A percentile compares a stretch with the other conserved stretches of the same genome.
Conservation (phyloP, 2,329 filamentous ascomycete species). For the Microdochium bolleyi region DNA sequence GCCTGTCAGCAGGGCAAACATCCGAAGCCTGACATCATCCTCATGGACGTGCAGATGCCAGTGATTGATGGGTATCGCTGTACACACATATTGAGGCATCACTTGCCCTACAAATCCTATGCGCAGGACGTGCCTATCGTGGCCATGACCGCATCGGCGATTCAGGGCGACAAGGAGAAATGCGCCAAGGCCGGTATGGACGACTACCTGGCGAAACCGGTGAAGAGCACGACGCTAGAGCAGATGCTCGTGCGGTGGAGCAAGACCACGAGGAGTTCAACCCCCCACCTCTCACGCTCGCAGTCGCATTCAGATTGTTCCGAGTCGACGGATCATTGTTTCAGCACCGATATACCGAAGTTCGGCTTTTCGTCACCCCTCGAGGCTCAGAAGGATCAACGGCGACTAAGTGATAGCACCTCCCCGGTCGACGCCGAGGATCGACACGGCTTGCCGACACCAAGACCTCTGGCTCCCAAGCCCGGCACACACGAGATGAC, state of each 20-base stretch:
- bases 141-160: constrained; percentile 75
- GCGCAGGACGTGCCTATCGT: constrained; percentile 62
- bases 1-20: constrained; percentile 41
- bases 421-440: neutral
- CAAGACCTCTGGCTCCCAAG: constrained; percentile 25
- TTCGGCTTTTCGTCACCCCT: constrained; percentile 6
- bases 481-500: constrained; percentile 26
- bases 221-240: constrained; percentile 60
- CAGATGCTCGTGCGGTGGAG: constrained; percentile 66
- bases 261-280: constrained; percentile 19
- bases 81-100: constrained; percentile 64
- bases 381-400: constrained; percentile 7
- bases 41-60: constrained; percentile 74
- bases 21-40: constrained; percentile 61
- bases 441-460: constrained; percentile 22
- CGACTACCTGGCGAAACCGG: constrained; percentile 66
- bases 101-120: constrained; percentile 53
- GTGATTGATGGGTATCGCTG: constrained; percentile 73
- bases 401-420: constrained; percentile 3
- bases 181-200: constrained; percentile 70
- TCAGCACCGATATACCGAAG: constrained; percentile 13
- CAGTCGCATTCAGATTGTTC: constrained; percentile 33
- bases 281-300: constrained; percentile 14
- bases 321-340: constrained; percentile 33
- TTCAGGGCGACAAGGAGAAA: constrained; percentile 69